Base-by-base conservation (phyloP, 108 stramenopile species). In the Skeletonema grethae region DNA sequence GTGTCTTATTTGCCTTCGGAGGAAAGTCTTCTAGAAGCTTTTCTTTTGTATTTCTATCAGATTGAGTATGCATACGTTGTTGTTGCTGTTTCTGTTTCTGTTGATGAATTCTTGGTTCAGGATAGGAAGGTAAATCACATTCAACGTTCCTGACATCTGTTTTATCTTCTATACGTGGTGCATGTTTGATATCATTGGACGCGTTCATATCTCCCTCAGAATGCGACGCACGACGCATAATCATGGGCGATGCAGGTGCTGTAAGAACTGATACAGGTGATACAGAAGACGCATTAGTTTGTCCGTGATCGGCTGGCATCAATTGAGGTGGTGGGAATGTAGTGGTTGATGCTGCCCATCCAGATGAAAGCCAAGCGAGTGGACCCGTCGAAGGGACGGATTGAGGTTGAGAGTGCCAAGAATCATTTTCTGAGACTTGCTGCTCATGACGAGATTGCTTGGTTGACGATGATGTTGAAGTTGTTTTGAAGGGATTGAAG, bases 311-410 rank as follows among this genome's bases (percentile, higher is more conserved):
- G 36, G 36, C 11, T 38, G 46, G 53, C 46, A 30, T 8, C 13
- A 22, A 7, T 62, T 68, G 30, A 7, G 28, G 29, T 56, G 36
- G 59, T 64, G 7, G 62, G 35, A 38, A 50, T 32, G 10, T 20
- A 11, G 58, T 61, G 4, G 63, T 38, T 5, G 79, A 11, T 69
- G 68, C n/a, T 34, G 72, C 61, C 79, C 72, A 80, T 15, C 72
- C 46, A 1, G 50, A 53, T 0, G 72, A 73, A 38, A 80, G 70
- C 79, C 79, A 80, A 30, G 79, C 50, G 2, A 59, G 67, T 11
- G 72, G 50, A 10, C 50, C 50, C 1, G 50, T 18, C 50, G 50
- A 53, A 53, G 50, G 20, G 7, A n/a, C 50, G 1, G 50, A 22
- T 9, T 53, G 50, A 24, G 50, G 50, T 24, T 53, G 50, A 53